Base-by-base conservation (phyloP, 1,284 basidiomycete species). In the Quambalaria eucalypti region DNA sequence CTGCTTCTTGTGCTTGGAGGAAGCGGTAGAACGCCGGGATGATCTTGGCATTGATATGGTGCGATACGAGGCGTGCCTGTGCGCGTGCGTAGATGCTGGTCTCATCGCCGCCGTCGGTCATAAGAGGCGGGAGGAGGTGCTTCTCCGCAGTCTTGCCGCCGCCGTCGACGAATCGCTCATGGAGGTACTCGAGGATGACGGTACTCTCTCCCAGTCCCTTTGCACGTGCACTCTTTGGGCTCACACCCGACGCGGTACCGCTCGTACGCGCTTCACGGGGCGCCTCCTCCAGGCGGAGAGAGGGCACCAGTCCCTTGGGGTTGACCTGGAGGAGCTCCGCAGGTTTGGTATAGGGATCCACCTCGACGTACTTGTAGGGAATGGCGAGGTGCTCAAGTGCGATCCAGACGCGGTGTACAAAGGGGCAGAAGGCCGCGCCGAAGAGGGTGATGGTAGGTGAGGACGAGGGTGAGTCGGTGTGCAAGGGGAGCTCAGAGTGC, bases 331-430 rank as follows among this genome's bases (percentile, higher is more conserved):
- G 78, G n/a, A 89, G 79, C 31, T 86, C 85, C 50, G 82, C 76
- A 0, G 87, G 86, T 67, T 88, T 89, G 77, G 83, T 82, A 78
- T 88, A 88, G 1, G 86, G 86, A 74, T 88, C 86, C 28, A 88
- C 85, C 75, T 88, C 86, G 65, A 57, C 48, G 83, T 85, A 65
- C 51, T 52, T 56, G 33, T 61, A 62, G 9, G 61, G 65, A 26
- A 55, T 65, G 54, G 40, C 57, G 1, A 69, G 48, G 12, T 64
- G 55, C 64, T 86, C 84, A n/a, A 86, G 78, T 0, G 80, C 73
- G 47, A 85, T 82, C 85, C 85, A 87, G 1, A 82, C 84, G n/a
- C 84, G 77, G 62, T 85, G 84, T 5, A 83, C 83, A 59, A 79
- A 86, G 0, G 84, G 85, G 63, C 85, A 85, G 73, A 86, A 86